phyloP scores from a whole-genome alignment of 2,329 filamentous ascomycete species.

The Setomelanomma holmii region DNA sequence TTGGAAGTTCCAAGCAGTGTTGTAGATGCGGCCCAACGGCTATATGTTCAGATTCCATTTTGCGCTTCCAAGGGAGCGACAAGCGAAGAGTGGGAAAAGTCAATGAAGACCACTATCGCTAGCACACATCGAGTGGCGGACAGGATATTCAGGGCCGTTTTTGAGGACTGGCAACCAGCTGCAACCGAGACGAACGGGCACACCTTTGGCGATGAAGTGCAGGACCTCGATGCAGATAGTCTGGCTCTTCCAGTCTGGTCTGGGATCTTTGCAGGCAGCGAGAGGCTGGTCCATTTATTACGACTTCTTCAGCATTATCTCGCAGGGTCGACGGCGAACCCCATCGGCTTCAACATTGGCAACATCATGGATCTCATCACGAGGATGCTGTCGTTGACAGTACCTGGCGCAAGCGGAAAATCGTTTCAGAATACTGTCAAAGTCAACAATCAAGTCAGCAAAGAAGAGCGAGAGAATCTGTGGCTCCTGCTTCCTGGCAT shows the following conservation, averaged over 20 bases:
- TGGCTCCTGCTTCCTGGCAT: constrained; percentile 76
- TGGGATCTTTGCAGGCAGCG: constrained; percentile 75
- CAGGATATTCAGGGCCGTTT: constrained; percentile 76
- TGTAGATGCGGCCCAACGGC: constrained; percentile 64
- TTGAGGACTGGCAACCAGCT: constrained; percentile 81
- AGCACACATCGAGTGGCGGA: constrained; percentile 76
- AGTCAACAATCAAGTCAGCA: constrained; percentile 72
- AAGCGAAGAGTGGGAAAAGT: constrained; percentile 78
- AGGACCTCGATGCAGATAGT: constrained; percentile 50
- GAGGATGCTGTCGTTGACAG: constrained; percentile 71
- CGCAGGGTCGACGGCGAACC: constrained; percentile 66
- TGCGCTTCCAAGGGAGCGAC: constrained; percentile 82
- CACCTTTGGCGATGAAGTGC: constrained; percentile 42
- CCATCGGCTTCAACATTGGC: constrained; percentile 72
- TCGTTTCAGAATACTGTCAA: constrained; percentile 53
- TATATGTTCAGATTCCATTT: constrained; percentile 76
- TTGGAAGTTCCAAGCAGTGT: constrained; percentile 60
- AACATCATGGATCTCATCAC: constrained; percentile 72
- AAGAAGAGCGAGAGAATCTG: constrained; percentile 82
- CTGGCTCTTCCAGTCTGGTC: constrained; percentile 71
- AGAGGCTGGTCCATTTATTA: constrained; percentile 72
- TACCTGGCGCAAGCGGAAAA: constrained; percentile 57
- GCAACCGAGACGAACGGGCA: constrained; percentile 50
- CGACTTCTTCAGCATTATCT: constrained; percentile 70
- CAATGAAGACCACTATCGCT: constrained; percentile 67